Evolutionary conservation across 2,329 filamentous ascomycete genomes (phyloP), one percentile per base, ranked within the genome.

Genomic region (Fusarium ramigenum): DNA sequence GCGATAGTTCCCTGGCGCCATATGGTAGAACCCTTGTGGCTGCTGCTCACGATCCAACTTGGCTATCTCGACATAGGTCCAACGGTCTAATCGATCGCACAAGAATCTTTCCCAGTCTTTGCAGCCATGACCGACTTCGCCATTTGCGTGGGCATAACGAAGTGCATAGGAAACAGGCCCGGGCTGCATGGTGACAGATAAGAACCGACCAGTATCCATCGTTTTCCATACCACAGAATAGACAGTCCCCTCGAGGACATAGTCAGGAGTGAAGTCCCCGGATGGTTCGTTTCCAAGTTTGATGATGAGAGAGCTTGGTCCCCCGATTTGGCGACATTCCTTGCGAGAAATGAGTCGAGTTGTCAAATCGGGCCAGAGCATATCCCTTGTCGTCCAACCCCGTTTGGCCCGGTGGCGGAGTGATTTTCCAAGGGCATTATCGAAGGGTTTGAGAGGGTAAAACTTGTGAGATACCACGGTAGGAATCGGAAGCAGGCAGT

Each of bases 21-120:
- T 3, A 12, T n/a, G 14, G 23, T 37, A 42, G 15, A 65, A 65
- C 28, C 46, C 57, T 12, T n/a, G 58, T 42, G 63, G 63, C 23
- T n/a, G 63, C 12, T 42, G 15, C 8, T 50, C 30, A 21, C 5
- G 40, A 9, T 43, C 11, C 40, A 52, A 14, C 40, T 63, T 65
- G 15, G 34, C 58, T 28, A 65, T 40, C 59, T 61, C 59, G 7
- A 61, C 49, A 30, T 56, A 61, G 7, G 18, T 18, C 59, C 59
- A 61, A 5, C 59, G 59, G 15, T 61, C 47, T 16, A 61, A 56
- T 14, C 59, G 39, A 5, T 28, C 59, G 1, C 28, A 6, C 9
- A 61, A 23, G 7, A 56, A 61, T 3, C 11, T 36, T 32, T 54
- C 50, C 59, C 59, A 56, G 14, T 44, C 59, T 43, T 36, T 43